phyloP scores from a whole-genome alignment of 768 basidiomycete genomes.

The Pleurotus giganteus region DNA sequence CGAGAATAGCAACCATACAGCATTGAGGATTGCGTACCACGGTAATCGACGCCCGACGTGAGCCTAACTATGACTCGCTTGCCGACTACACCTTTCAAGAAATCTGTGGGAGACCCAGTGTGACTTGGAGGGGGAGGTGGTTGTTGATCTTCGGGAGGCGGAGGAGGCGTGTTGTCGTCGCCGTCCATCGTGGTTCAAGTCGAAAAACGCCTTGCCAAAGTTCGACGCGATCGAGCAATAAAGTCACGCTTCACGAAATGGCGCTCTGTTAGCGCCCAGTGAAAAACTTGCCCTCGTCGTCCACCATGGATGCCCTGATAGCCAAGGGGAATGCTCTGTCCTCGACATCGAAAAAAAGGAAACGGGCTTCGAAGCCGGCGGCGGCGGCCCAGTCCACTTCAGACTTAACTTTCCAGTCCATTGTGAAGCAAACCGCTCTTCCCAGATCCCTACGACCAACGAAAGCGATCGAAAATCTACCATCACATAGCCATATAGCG shows the following conservation, averaged over 20 bases:
- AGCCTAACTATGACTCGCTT: constrained; percentile 91
- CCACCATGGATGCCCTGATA: constrained; percentile 69
- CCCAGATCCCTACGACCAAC: constrained; percentile 67
- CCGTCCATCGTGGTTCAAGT: constrained; percentile 1
- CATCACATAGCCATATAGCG: constrained; percentile 58
- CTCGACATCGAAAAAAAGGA: constrained; percentile 46
- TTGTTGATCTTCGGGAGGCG: constrained; percentile 34
- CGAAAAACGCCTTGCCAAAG: background rate
- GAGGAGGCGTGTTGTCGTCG: constrained; percentile 23
- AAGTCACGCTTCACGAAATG: background rate
- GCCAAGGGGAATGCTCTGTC: constrained; percentile 63
- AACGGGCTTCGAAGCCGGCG: constrained; percentile 23
- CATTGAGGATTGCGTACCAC: constrained; percentile 49
- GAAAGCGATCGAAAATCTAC: constrained; percentile 42
- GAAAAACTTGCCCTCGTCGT: background rate
- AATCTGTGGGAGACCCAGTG: constrained; percentile 87
- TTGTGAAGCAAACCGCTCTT: constrained; percentile 55
- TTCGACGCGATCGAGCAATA: background rate
- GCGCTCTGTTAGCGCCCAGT: background rate
- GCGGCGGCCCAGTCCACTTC: constrained; percentile 16
- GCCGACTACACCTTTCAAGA: constrained; percentile 94
- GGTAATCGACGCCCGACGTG: constrained; percentile 91
- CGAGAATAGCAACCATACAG: background rate
- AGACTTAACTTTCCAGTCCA: constrained; percentile 57
- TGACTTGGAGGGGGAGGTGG: constrained; percentile 44